phyloP scores from a whole-genome alignment of 2,329 filamentous ascomycete species.

The Trichoderma harzianum region DNA sequence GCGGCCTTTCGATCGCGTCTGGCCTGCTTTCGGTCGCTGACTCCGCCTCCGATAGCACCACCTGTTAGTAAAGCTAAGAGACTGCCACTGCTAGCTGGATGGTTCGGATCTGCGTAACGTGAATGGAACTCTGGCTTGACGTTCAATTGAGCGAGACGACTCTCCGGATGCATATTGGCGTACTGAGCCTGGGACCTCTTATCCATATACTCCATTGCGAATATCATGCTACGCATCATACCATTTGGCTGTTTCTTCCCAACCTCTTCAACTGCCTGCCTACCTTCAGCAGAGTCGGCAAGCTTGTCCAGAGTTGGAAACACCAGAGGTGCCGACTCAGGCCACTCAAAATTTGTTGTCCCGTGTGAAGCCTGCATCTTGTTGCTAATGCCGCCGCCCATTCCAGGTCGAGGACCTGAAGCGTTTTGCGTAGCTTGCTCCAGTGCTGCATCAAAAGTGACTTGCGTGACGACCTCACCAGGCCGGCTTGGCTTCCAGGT shows the following conservation, averaged over 20 bases:
- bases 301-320: constrained; percentile 43
- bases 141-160: constrained; percentile 22
- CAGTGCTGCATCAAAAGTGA: constrained; percentile 32
- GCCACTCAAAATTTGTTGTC: constrained; percentile 37
- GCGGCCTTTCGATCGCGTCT: not conserved
- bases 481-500: constrained; percentile 45
- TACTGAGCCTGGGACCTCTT: constrained; percentile 26
- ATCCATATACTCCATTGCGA: constrained; percentile 24
- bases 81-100: constrained; percentile 29
- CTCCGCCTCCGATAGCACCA: constrained; percentile 13
- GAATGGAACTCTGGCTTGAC: constrained; percentile 27
- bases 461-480: constrained; percentile 25
- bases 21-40: not conserved
- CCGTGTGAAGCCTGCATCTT: constrained; percentile 38
- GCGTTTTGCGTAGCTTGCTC: constrained; percentile 17
- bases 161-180: constrained; percentile 22
- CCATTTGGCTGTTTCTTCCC: constrained; percentile 6
- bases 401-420: not conserved
- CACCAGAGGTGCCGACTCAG: constrained; percentile 46
- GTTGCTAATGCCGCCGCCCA: not conserved
- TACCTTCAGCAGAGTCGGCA: not conserved
- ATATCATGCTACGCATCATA: constrained; percentile 16
- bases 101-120: constrained; percentile 29
- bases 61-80: constrained; percentile 27
- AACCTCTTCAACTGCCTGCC: not conserved